A percentile compares a stretch with the other conserved stretches of the same genome.
Evolutionary conservation across 805 yeast genomes (phyloP).

Genomic region (Candida rishiriensis): DNA sequence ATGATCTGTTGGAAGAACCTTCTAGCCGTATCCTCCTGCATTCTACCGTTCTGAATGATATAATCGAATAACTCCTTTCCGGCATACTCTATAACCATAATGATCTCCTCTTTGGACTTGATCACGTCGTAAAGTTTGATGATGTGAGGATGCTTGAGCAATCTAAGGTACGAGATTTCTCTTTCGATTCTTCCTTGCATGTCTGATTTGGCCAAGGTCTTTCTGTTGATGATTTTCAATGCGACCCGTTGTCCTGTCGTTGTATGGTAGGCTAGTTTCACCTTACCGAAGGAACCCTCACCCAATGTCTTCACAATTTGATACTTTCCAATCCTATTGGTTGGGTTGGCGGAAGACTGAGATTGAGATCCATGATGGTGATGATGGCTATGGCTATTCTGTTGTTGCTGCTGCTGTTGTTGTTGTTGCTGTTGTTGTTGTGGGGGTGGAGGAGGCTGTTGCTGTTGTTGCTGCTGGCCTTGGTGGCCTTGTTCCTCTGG

Average conservation of each 20-base stretch:
- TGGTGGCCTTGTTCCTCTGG: slow-evolving; percentile 4
- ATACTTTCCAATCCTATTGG: slow-evolving; percentile 74
- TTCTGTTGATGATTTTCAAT: slow-evolving; percentile 84
- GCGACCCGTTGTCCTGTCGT: slow-evolving; percentile 93
- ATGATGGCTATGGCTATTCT: slow-evolving; percentile 20
- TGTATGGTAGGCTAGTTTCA: slow-evolving; percentile 83
- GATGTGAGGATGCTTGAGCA: slow-evolving; percentile 92
- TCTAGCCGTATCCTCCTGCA: slow-evolving; percentile 89
- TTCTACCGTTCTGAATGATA: slow-evolving; percentile 88
- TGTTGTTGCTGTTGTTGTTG: slow-evolving; percentile 8
- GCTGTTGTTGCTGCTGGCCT: slow-evolving; percentile 6
- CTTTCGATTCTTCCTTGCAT: slow-evolving; percentile 97
- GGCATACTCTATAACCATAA: slow-evolving; percentile 96
- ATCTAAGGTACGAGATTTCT: slow-evolving; percentile 83
- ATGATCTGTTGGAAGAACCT: slow-evolving; percentile 94
- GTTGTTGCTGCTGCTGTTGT: slow-evolving; percentile 14
- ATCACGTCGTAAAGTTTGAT: slow-evolving; percentile 94
- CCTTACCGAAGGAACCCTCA: slow-evolving; percentile 96
- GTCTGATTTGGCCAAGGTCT: slow-evolving; percentile 88
- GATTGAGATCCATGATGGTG: slow-evolving; percentile 10
- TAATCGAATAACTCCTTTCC: slow-evolving; percentile 96
- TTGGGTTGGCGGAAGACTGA: slow-evolving; percentile 10
- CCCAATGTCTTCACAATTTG: slow-evolving; percentile 91
- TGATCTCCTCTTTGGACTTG: slow-evolving; percentile 90
- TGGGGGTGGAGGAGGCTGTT: neutral